These are phyloP conservation scores for Ceratobasidium sp. DNA, from an alignment of 1,284 basidiomycete species.

Conservation along the genomic window DNA sequence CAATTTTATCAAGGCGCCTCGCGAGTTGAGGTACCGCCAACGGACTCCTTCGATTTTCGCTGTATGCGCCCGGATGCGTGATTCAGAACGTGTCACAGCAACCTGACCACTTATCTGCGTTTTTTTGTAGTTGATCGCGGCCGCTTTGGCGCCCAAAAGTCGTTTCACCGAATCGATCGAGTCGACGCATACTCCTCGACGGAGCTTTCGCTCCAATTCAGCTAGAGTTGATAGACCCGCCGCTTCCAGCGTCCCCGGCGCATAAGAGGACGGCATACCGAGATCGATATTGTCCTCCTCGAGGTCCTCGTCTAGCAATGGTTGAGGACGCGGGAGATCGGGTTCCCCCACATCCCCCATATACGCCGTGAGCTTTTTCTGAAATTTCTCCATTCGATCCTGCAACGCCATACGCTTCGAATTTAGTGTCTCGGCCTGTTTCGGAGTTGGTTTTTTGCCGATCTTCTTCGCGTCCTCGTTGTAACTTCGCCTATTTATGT, in stretches of 20 bases:
- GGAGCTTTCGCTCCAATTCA: background rate
- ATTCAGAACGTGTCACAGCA: background rate
- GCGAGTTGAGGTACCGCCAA: slow-evolving; percentile 3
- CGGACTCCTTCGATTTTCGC: background rate
- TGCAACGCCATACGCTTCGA: background rate
- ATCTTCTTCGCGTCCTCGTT: slow-evolving; percentile 1
- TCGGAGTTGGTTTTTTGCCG: background rate
- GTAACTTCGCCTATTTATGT: background rate
- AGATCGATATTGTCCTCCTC: background rate
- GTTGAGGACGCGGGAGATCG: background rate
- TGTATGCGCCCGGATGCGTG: background rate
- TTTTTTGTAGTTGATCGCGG: background rate
- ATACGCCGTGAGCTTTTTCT: too few species aligned
- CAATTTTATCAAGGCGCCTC: background rate
- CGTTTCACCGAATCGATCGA: slow-evolving; percentile 16
- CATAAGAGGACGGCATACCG: slow-evolving; percentile 11
- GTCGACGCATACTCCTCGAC: background rate
- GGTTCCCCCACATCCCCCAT: too few species aligned
- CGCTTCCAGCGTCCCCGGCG: background rate
- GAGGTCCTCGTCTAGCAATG: background rate
- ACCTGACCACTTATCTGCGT: background rate
- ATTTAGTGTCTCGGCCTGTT: background rate
- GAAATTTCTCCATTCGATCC: too few species aligned
- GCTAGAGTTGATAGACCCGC: slow-evolving; percentile 3
- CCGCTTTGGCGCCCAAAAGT: background rate